Percentiles rank a stretch among this genome's conserved stretches.
Evolutionary conservation across 192 early-diverging fungal species (phyloP).

Genomic region (Pilobolus umbonatus): DNA sequence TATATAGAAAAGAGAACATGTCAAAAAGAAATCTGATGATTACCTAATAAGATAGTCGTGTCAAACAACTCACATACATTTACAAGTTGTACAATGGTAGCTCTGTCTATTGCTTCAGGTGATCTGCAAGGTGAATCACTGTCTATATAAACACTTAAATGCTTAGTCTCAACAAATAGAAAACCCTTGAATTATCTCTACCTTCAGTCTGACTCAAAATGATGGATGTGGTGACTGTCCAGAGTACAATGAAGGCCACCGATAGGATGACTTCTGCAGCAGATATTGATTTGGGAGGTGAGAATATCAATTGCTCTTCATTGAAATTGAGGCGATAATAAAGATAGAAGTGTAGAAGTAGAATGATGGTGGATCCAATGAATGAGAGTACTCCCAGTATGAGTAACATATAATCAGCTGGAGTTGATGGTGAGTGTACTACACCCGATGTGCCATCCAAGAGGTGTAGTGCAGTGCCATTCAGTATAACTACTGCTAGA

Average conservation of each 20-base stretch:
- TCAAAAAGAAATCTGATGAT: neutral
- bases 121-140: neutral
- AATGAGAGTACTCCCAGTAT: constrained; percentile 5
- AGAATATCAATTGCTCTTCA: neutral
- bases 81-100: no score
- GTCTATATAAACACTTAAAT: neutral
- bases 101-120: neutral
- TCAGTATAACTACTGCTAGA: constrained; percentile 12
- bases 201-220: constrained; percentile 7
- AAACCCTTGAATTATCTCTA: neutral
- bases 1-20: no score
- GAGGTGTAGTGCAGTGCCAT: constrained; percentile 8
- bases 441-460: constrained; percentile 1
- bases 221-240: constrained; percentile 4
- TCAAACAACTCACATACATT: constrained; percentile 13
- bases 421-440: neutral
- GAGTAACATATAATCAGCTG: constrained; percentile 10
- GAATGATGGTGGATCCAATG: constrained; percentile 4
- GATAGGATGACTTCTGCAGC: constrained; percentile 5
- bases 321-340: neutral
- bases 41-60: constrained; percentile 10
- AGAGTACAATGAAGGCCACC: neutral
- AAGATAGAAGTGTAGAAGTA: constrained; percentile 6
- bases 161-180: neutral
- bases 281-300: neutral